Conservation (phyloP, 208 protist species). For the Acanthamoeba lenticulata region DNA sequence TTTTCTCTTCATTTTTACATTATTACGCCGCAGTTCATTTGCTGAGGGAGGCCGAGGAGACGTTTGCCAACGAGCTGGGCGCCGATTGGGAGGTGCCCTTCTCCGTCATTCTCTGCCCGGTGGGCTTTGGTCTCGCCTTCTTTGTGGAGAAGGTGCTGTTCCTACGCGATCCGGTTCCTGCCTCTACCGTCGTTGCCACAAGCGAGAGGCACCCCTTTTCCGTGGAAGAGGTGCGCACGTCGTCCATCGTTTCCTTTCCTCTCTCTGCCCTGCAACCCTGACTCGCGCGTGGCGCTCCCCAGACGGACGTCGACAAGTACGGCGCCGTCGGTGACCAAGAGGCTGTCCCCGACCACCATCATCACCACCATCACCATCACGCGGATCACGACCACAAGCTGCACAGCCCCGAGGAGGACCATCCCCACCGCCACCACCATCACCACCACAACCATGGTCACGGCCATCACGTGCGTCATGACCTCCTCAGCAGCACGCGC, state of each 20-base stretch:
- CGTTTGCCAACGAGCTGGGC: conserved; percentile 43
- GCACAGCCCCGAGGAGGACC: too few species aligned
- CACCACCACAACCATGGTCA: conserved; percentile 17
- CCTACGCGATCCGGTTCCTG: neutral
- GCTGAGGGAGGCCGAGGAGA: conserved; percentile 60
- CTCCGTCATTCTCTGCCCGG: neutral
- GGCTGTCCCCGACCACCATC: neutral
- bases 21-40: conserved; percentile 49
- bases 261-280: neutral
- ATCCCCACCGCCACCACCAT: neutral
- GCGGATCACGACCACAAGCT: neutral
- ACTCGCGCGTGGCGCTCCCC: neutral
- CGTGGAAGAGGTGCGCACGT: neutral
- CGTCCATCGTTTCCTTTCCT: too few species aligned
- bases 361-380: neutral
- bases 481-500: neutral
- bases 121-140: conserved; percentile 60
- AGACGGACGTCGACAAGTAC: neutral
- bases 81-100: conserved; percentile 7
- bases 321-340: neutral
- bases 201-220: neutral
- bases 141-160: conserved; percentile 64
- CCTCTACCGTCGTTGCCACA: neutral
- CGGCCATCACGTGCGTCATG: neutral
- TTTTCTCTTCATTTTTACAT: neutral